These are phyloP conservation scores for Seiridium unicorne DNA, from an alignment of 2,329 filamentous ascomycete genomes.

Conservation along the genomic window DNA sequence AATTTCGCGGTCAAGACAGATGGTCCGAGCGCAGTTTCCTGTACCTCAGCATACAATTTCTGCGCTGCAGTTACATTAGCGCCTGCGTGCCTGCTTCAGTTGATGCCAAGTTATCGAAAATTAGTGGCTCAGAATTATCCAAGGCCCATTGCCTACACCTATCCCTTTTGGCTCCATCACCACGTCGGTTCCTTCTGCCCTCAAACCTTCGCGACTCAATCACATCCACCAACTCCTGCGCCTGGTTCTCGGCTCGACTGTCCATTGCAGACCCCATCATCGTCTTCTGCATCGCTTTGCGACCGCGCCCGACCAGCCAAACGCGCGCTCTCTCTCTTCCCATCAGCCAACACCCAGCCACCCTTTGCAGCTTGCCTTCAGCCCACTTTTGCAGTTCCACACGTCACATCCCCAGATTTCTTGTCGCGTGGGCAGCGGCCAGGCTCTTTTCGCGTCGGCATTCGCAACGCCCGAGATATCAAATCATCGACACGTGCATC, in stretches of 20 bases:
- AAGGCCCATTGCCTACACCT: background rate
- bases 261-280: background rate
- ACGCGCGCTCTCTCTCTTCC: slow-evolving; percentile 4
- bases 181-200: slow-evolving; percentile 2
- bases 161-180: slow-evolving; percentile 9
- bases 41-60: too few species aligned
- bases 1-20: too few species aligned
- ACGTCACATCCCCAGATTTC: slow-evolving; percentile 28
- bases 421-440: slow-evolving; percentile 33
- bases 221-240: slow-evolving; percentile 14
- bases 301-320: background rate
- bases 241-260: background rate
- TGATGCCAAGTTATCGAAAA: background rate
- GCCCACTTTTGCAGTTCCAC: slow-evolving; percentile 22
- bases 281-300: slow-evolving; percentile 10
- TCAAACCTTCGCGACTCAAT: slow-evolving; percentile 6
- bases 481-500: slow-evolving; percentile 8
- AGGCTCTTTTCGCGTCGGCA: slow-evolving; percentile 10
- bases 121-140: slow-evolving; percentile 9
- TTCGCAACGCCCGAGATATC: slow-evolving; percentile 9
- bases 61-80: too few species aligned
- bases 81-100: background rate
- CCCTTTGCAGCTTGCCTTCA: slow-evolving; percentile 15
- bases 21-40: too few species aligned
- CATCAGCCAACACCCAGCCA: slow-evolving; percentile 8